A percentile compares a stretch with the other conserved stretches of the same genome.
Conservation (phyloP, 169 alveolate species). For the Babesia ovis region DNA sequence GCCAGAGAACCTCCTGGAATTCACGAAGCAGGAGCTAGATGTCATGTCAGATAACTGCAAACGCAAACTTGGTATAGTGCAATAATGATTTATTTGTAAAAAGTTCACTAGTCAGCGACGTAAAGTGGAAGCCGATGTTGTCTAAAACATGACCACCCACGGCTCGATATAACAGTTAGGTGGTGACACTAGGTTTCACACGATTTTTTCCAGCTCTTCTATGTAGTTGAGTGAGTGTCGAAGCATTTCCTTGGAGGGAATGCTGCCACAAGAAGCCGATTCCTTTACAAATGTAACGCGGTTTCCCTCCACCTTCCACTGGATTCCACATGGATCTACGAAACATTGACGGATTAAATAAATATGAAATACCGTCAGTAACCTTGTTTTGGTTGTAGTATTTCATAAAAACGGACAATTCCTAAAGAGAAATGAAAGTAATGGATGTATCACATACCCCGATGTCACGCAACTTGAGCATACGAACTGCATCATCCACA, state of each 20-base stretch:
- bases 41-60: conserved; percentile 27
- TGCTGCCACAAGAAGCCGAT: conserved; percentile 4
- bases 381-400: conserved; percentile 59
- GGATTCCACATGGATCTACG: conserved; percentile 28
- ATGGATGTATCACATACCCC: conserved; percentile 7
- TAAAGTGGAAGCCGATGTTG: too few relatives aligned
- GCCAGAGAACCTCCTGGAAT: conserved; percentile 51
- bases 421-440: conserved; percentile 6
- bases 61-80: conserved; percentile 36
- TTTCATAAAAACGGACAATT: conserved; percentile 36
- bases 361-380: conserved; percentile 25
- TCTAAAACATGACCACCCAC: too few relatives aligned
- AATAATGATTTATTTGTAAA: conserved; percentile 1
- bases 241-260: conserved; percentile 59
- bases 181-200: too few relatives aligned
- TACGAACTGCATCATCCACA: conserved; percentile 35
- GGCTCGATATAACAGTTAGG: too few relatives aligned
- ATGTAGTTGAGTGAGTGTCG: conserved; percentile 36
- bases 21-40: conserved; percentile 50
- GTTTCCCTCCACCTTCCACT: conserved; percentile 48
- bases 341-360: background rate
- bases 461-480: conserved; percentile 59
- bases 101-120: background rate
- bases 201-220: conserved; percentile 58
- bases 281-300: conserved; percentile 36